A percentile compares a stretch with the other conserved stretches of the same genome.
These are phyloP conservation scores for Brasenia schreberi DNA, from an alignment of 164 flowering plant species.

Conservation along the genomic window DNA sequence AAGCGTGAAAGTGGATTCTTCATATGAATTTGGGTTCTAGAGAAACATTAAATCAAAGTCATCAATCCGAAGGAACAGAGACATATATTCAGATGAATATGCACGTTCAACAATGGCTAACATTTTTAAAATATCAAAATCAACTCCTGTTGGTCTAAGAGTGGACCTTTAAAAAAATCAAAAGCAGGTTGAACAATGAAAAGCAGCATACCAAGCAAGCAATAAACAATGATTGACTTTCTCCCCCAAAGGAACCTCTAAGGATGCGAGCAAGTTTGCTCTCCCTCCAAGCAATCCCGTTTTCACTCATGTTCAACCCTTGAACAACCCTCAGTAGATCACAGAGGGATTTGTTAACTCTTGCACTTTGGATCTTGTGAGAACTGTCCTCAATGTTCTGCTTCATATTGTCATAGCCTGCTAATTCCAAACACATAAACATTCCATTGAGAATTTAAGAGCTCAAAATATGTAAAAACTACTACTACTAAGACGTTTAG, in stretches of 20 bases:
- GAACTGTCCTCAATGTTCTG: slow-evolving; percentile 21
- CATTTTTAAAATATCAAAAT: not conserved
- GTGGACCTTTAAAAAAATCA: not conserved
- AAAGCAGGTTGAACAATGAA: not conserved
- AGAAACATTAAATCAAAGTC: slow-evolving; percentile 1
- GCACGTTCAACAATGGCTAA: too few species aligned
- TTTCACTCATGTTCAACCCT: slow-evolving; percentile 40
- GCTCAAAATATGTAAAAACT: not conserved
- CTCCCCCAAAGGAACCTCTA: slow-evolving; percentile 54
- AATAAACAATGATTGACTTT: slow-evolving; percentile 15
- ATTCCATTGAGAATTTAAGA: not conserved
- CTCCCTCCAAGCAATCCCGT: slow-evolving; percentile 56
- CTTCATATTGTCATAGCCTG: slow-evolving; percentile 59
- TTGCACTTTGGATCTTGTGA: slow-evolving; percentile 26
- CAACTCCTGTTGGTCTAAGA: not conserved
- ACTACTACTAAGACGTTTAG: not conserved
- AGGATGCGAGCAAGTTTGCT: slow-evolving; percentile 58
- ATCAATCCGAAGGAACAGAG: not conserved
- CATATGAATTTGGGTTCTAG: slow-evolving; percentile 45
- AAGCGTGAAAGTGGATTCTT: slow-evolving; percentile 39
- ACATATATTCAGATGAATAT: too few species aligned
- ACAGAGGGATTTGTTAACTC: slow-evolving; percentile 27
- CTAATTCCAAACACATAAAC: not conserved
- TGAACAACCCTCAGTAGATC: slow-evolving; percentile 46
- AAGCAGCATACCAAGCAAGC: not conserved